Evolutionary conservation across 106 monocot species (phyloP), one percentile per base, ranked within the genome.

Genomic region (Amphibolis antarctica): DNA sequence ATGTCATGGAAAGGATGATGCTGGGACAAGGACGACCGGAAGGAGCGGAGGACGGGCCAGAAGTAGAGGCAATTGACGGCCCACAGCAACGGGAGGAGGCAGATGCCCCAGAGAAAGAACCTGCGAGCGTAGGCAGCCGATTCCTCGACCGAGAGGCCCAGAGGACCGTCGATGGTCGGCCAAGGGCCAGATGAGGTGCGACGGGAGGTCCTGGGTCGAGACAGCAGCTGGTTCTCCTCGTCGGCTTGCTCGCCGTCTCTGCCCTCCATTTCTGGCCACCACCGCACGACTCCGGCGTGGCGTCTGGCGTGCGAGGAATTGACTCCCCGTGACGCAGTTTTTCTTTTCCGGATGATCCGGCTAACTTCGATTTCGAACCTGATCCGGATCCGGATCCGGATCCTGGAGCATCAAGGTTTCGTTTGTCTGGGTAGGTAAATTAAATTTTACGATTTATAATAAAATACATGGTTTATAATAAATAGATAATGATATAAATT

Each of bases 41-140:
- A 36, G 43, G 53, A 46, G 46, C 74, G 65, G 43, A 85, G 78
- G 49, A 85, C 83, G 64, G 88, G 93, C 93, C 88, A 93, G 77
- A 94, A 89, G 67, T 89, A 94, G 72, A 79, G 67, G 77, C 83
- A 83, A 66, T 86, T 94, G 75, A 94, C 75, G 26, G 79, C 94
- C 86, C 89, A 94, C 9, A 94, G 81, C 42, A 81, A 76, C 21
- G 89, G 89, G 24, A 86, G 80, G 57, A 83, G 72, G 23, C 71
- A 79, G 63, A 86, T 84, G 0, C 94, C 89, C 83, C 89, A 86
- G 1, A 63, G 42, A 69, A 81, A 89, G 80, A 79, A 89, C 42
- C 75, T 72, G 9, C 81, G 85, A 10, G 94, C 89, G 64, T 75
- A 80, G 19, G 28, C 70, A 44, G 81, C 70, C 15, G 83, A 73